These are phyloP conservation scores for Zalerion maritima DNA, from an alignment of 495 filamentous ascomycete species.

Conservation along the genomic window DNA sequence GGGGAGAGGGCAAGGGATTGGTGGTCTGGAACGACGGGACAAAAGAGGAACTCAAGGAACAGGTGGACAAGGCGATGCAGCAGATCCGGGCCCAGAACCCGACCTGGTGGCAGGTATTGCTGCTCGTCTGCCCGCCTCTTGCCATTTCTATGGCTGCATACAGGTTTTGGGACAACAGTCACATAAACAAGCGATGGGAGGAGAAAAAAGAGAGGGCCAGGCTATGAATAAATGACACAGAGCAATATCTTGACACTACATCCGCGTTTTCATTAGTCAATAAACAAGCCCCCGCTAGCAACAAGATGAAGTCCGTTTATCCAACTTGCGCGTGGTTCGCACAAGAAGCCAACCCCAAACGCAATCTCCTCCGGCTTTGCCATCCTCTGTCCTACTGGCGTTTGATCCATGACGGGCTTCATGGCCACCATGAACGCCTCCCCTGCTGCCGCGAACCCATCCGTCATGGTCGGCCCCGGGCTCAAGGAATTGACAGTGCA, in stretches of 20 bases:
- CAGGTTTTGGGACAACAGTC: conserved; percentile 52
- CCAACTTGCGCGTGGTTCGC: conserved; percentile 24
- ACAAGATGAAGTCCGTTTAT: conserved; percentile 24
- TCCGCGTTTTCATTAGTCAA: conserved; percentile 1
- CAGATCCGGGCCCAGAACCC: conserved; percentile 49
- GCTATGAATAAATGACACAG: conserved; percentile 25
- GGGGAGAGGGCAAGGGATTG: conserved; percentile 47
- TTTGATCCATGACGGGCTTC: conserved; percentile 23
- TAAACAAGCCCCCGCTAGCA: conserved; percentile 22
- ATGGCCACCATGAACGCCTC: conserved; percentile 21
- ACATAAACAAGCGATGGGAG: conserved; percentile 54
- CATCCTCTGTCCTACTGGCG: conserved; percentile 22
- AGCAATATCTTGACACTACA: background rate
- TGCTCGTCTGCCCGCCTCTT: conserved; percentile 58
- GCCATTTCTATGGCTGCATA: conserved; percentile 48
- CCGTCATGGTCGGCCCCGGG: conserved; percentile 17
- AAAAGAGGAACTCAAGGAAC: conserved; percentile 46
- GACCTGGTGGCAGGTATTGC: conserved; percentile 64
- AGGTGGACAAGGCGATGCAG: conserved; percentile 47
- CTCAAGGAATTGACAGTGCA: conserved; percentile 15
- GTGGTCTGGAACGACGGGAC: conserved; percentile 81
- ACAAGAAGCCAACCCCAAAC: conserved; percentile 23
- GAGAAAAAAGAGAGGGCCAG: conserved; percentile 54
- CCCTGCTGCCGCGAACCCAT: conserved; percentile 18
- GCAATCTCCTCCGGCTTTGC: conserved; percentile 25